phyloP scores from a whole-genome alignment of 2,329 filamentous ascomycete species.

The Aspergillus piperis region DNA sequence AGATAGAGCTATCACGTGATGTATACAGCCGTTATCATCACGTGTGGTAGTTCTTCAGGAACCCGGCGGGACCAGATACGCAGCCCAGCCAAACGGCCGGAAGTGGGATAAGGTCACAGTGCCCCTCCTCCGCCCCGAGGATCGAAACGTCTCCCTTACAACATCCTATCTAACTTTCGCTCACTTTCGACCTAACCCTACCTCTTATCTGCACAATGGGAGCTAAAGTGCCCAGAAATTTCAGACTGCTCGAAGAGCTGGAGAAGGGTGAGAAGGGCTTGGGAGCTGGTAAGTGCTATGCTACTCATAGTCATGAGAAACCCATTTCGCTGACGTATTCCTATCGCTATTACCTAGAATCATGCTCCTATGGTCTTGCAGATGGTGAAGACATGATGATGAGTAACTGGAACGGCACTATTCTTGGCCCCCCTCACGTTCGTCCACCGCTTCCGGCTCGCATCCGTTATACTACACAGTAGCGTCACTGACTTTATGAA shows the following conservation, averaged over 20 bases:
- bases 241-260: constrained; percentile 92
- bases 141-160: constrained; percentile 17
- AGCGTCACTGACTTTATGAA: constrained; percentile 18
- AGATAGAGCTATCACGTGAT: constrained; percentile 22
- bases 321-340: constrained; percentile 26
- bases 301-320: constrained; percentile 5
- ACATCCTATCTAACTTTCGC: neutral
- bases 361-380: constrained; percentile 93
- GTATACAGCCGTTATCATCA: constrained; percentile 18
- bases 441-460: constrained; percentile 37
- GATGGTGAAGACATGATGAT: constrained; percentile 93
- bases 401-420: constrained; percentile 98
- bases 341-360: constrained; percentile 60
- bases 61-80: constrained; percentile 7
- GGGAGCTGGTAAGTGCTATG: constrained; percentile 65
- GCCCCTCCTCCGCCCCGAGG: constrained; percentile 23
- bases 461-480: constrained; percentile 1
- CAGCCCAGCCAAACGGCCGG: neutral
- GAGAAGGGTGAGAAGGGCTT: constrained; percentile 99
- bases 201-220: constrained; percentile 47
- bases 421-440: constrained; percentile 94
- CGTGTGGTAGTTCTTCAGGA: constrained; percentile 11
- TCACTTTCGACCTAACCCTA: neutral
- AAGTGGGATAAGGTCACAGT: constrained; percentile 16
- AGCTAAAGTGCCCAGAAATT: constrained; percentile 89